Evolutionary conservation across 2,329 filamentous ascomycete species (phyloP).

Genomic region (Paecilomyces formosus): DNA sequence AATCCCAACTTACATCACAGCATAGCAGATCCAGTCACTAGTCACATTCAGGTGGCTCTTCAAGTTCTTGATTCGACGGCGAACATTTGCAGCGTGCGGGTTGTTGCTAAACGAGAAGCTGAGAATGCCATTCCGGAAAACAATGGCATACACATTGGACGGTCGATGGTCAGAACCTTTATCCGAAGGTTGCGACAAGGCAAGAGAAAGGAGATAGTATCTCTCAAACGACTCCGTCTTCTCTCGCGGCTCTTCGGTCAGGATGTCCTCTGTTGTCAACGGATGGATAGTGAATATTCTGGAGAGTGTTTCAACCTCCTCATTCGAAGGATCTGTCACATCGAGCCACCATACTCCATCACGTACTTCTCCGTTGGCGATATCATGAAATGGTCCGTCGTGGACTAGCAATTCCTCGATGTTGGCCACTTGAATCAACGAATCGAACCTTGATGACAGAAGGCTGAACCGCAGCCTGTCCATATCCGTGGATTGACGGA

Average conservation of each 20-base stretch:
- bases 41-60: slow-evolving; percentile 88
- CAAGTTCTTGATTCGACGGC: slow-evolving; percentile 77
- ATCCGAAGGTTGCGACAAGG: slow-evolving; percentile 74
- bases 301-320: slow-evolving; percentile 80
- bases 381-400: not conserved
- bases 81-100: slow-evolving; percentile 75
- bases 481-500: not conserved
- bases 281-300: slow-evolving; percentile 93
- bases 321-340: slow-evolving; percentile 75
- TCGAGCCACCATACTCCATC: slow-evolving; percentile 96
- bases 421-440: not conserved
- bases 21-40: slow-evolving; percentile 97
- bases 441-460: not conserved
- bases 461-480: not conserved
- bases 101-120: slow-evolving; percentile 86
- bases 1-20: slow-evolving; percentile 63
- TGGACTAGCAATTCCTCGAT: not conserved
- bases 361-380: slow-evolving; percentile 32
- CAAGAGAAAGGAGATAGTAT: slow-evolving; percentile 94
- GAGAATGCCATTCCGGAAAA: slow-evolving; percentile 84
- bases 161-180: slow-evolving; percentile 69
- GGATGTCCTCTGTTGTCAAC: slow-evolving; percentile 88
- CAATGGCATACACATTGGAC: slow-evolving; percentile 87
- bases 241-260: slow-evolving; percentile 83
- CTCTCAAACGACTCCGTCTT: slow-evolving; percentile 96